Evolutionary conservation across 2,329 filamentous ascomycete species (phyloP), one percentile per base, ranked within the genome.

Genomic region (Hypoxylon sp.): DNA sequence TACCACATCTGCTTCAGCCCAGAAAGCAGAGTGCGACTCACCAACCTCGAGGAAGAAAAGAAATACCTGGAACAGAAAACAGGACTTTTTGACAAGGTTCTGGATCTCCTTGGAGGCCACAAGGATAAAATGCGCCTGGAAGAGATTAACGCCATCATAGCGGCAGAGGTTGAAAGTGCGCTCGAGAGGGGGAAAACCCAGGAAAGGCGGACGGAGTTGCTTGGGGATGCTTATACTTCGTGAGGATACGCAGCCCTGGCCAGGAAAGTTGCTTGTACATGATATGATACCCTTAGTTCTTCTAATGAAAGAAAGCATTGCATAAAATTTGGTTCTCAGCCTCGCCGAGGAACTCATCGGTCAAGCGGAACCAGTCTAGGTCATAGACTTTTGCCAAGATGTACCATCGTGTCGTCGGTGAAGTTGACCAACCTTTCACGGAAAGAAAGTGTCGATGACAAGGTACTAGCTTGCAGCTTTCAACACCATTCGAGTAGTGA

Each of bases 1-100:
- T 79, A 78, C 64, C 74, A 74, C 51, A 71, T 80, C 59, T 80
- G 78, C 71, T 78, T 79, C 66, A 74, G 74, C 37, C 53, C 68
- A 3, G 57, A 57, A 31, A 70, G 48, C 52, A 67, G 68, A 31
- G 53, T 59, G 24, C 55, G 63, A n/a, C 63, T 74, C 42, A 69
- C 51, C 26, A 53, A 48, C 17, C 60, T 76, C 8, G 73, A 72
- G 63, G 53, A 60, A 11, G 74, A 76, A 64, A 71, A 67, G 42
- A 62, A 70, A 29, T 58, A 42, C 2, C 50, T 77, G 58, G 47
- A 72, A 42, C 58, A 70, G 26, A 66, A 71, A 13, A 67, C 39
- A 3, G 71, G 72, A 14, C 62, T 75, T 55, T 65, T 71, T 59
- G 63, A 62, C 8, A 63, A 73, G 60, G 44, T 74, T 5, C 26